Evolutionary conservation across 2,329 filamentous ascomycete species (phyloP), one percentile per base, ranked within the genome.

Genomic region (Fusarium avenaceum): DNA sequence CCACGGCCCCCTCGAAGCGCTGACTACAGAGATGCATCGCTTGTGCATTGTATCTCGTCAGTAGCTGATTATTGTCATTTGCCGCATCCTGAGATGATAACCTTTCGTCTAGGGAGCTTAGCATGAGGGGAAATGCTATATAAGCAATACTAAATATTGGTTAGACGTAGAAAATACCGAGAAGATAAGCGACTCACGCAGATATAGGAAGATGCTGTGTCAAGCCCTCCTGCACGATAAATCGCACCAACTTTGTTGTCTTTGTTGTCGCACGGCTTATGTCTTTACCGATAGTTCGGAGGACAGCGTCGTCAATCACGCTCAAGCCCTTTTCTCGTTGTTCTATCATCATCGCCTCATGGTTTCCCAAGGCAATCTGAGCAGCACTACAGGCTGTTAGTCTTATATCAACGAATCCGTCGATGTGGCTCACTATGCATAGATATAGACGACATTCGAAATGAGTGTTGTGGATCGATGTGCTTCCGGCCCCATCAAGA

Each of bases 321-420:
- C 44, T 67, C 5, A 70, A 19, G 0, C 57, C 66, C 24, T 70
- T 70, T 4, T 67, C 66, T 10, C 67, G 39, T 13, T 66, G 57
- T 11, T 69, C 66, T 1, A 69, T 70, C 20, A 70, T 53, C 62
- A 67, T 52, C 0, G 66, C 51, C 2, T 69, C 60, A 0, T 63
- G 60, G 1, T 63, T 63, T 0, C 60, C 50, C 9, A 63, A 32
- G 0, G 66, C 66, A n/a, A 69, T 69, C 4, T 67, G 57, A 2
- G 66, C 66, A 17, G 66, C 66, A 6, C 66, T 69, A 32, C 1
- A 7, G 6, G 6, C 11, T 30, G 7, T 54, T 2, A 61, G 54
- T 3, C 2, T 5, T 0, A 8, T 0, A 13, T 4, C 0, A 6
- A 5, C 2, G 1, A 2, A 2, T 19, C 2, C 3, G 14, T 1